Evolutionary conservation across 164 flowering plant genomes (phyloP).

Genomic region (Vitis vinifera): ASM3070453v1 NC_081823.1:8755501-8756000

Average conservation of each 20-base stretch:
- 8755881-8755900: slow-evolving; percentile 1
- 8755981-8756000: background rate
- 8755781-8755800: slow-evolving; percentile 18
- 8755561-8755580: slow-evolving; percentile 11
- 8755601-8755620: slow-evolving; percentile 5
- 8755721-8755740: slow-evolving; percentile 16
- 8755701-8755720: slow-evolving; percentile 17
- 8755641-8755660: slow-evolving; percentile 18
- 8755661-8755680: slow-evolving; percentile 19
- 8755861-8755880: slow-evolving; percentile 10
- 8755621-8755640: slow-evolving; percentile 8
- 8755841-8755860: slow-evolving; percentile 19
- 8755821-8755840: slow-evolving; percentile 46
- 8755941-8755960: slow-evolving; percentile 2
- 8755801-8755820: slow-evolving; percentile 50
- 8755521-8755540: slow-evolving; percentile 3
- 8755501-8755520: background rate
- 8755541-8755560: slow-evolving; percentile 8
- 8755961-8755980: slow-evolving; percentile 6
- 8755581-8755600: slow-evolving; percentile 12
- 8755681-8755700: slow-evolving; percentile 17
- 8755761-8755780: slow-evolving; percentile 18
- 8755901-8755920: slow-evolving; percentile 12
- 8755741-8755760: slow-evolving; percentile 14
- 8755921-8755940: slow-evolving; percentile 9